phyloP scores from a whole-genome alignment of 768 basidiomycete species.

The Termitomyces bulborhizus region DNA sequence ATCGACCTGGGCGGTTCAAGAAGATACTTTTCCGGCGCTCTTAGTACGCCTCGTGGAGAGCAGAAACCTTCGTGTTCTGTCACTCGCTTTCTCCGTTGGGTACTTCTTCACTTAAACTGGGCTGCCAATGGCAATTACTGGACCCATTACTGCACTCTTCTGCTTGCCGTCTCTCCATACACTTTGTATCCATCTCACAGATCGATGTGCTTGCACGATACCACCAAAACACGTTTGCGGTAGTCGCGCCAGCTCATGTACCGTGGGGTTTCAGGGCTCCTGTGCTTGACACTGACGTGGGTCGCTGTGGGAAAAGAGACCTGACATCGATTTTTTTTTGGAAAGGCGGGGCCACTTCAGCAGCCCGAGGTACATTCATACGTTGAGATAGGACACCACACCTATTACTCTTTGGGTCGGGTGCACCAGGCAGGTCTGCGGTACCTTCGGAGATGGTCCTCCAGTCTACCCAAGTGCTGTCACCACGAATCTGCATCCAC shows the following conservation, averaged over 20 bases:
- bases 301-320: neutral
- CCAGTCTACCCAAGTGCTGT: slow-evolving; percentile 26
- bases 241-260: neutral
- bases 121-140: neutral
- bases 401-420: slow-evolving; percentile 9
- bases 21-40: neutral
- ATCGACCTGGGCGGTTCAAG: neutral
- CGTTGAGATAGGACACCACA: neutral
- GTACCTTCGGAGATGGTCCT: slow-evolving; percentile 18
- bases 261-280: too few species aligned
- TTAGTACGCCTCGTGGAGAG: too few species aligned
- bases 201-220: neutral
- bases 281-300: too few species aligned
- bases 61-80: too few species aligned
- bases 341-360: neutral
- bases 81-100: neutral
- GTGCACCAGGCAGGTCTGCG: slow-evolving; percentile 26
- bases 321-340: neutral
- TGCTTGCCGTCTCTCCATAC: neutral
- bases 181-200: neutral
- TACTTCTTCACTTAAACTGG: too few species aligned
- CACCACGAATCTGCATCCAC: slow-evolving; percentile 16
- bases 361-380: neutral
- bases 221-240: neutral
- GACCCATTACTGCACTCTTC: neutral